Base-by-base conservation (phyloP, 345 rosid species). In the Eucalyptus pauciflora region DNA sequence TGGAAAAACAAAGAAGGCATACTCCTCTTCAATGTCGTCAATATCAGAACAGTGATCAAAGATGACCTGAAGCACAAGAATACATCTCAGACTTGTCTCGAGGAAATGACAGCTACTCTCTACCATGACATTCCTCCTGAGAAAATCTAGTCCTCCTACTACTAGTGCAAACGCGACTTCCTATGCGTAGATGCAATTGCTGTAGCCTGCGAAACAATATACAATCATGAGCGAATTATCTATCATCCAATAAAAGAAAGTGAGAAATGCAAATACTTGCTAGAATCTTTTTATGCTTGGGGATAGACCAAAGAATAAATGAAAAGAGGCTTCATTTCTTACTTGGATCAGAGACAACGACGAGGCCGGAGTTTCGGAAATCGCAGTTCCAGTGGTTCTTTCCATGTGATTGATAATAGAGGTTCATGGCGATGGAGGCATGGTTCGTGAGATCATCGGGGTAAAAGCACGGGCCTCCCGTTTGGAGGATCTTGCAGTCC, bases 341-440 rank as follows among this genome's bases (percentile, higher is more conserved):
- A 89, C 92, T 91, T 25, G 92, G 92, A 79, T 91, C 85, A 33
- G 92, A 81, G 6, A 46, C 6, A 54, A 88, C 87, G 6, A 71
- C 83, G 60, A 91, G 85, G 85, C 90, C 92, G 2, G 92, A 91
- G 33, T 45, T 62, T 67, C 46, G 58, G 92, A 90, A 93, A 87
- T 94, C 92, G 46, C 95, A 94, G 89, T 91, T 89, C 94, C 95
- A 92, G 31, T 87, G 83, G 67, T 91, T 94, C 88, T 89, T 91
- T 81, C 89, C 90, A 24, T 86, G 90, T 51, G 85, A 20, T 86
- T 92, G 94, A 92, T 93, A 93, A 90, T 94, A 94, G 41, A 93
- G 91, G 87, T 94, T 94, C 94, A 92, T 92, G 89, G 94, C 94
- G 27, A 90, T 51, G n/a, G 95, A 91, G 90, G 95, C 95, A 71